Base-by-base conservation (phyloP, 352 stramenopile species). In the Globisporangium emineosum region DNA sequence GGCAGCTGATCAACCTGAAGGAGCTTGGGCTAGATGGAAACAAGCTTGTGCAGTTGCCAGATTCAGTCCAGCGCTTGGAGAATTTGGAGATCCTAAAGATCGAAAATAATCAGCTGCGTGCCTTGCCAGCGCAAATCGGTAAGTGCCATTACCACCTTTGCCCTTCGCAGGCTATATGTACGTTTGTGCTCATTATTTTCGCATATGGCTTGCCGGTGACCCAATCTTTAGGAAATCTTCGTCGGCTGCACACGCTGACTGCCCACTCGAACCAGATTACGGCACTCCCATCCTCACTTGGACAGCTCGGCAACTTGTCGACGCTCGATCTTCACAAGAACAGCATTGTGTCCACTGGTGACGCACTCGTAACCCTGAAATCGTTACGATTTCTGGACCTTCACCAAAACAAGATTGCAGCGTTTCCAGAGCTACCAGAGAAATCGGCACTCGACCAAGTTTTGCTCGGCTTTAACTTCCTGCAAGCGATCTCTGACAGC, bases 251-350 rank as follows among this genome's bases (percentile, higher is more conserved):
- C 55, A 83, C 80, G 13, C 64, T 94, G 29, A 79, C 71, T 4
- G 80, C 70, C 0, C 79, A 93, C 56, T 79, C 75, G 5, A 94
- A 94, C 57, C 69, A 88, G 25, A 75, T 94, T 29, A 47, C 56
- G 6, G 67, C 68, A n/a, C 64, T 94, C 1, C 86, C 86, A 17
- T 17, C 49, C 2, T 86, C 77, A 0, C 81, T 94, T 61, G 43
- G 69, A 0, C 65, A 59, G 7, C 71, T 94, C 23, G 73, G 65
- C 25, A 65, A 69, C 23, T 52, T 94, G 23, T 55, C 76, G 66
- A 86, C 72, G 15, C 51, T 94, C 5, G 79, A 94, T 74, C 55
- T 94, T 32, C 88, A 89, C 62, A 93, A 93, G 63, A 94, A 94
- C 60, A 68, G 66, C 2, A 62, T 94, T 25, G 42, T 57, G 19